Base-by-base conservation (phyloP, 2,329 filamentous ascomycete genomes). In the Ceratocystis destructans region DNA sequence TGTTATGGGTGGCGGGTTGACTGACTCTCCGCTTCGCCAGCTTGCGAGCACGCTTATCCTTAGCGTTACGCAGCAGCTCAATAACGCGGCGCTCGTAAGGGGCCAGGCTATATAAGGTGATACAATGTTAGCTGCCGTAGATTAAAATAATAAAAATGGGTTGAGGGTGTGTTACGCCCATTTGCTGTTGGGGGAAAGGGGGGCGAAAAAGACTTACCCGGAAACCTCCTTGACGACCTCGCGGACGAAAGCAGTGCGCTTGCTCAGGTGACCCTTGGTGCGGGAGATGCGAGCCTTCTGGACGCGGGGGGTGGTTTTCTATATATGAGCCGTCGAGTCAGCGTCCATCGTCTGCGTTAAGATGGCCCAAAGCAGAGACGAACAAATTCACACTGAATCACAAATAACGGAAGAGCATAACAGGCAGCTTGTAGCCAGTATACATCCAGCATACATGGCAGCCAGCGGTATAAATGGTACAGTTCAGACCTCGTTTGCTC, bases 31-130 rank as follows among this genome's bases (percentile, higher is more conserved):
- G 96, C 92, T 97, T 97, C 76, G 93, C 93, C 76, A 96, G 89
- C 88, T 96, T 96, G 75, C 93, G 87, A 76, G 93, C 93, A 81
- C 93, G 90, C 90, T 97, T 97, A 82, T 99, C 94, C 84, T 96
- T 95, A 83, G 85, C 88, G 89, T 99, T 99, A 76, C 94, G 90
- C 81, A 99, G 88, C 78, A 99, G 83, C 86, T 99, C 94, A 78
- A 99, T 96, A 74, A 99, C 90, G 77, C 94, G 91, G 80, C 94
- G 93, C 87, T 99, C 94, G 79, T 99, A 94, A 76, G 90, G 90
- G 73, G 90, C 90, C 73, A 94, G 88, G 77, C 89, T 87, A 57
- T 87, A 57, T 67, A 61, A 50, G 64, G 28, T 5, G 5, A 45
- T 20, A n/a, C 12, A 12, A 37, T 50, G 44, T 66, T 61, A 61